These are phyloP conservation scores for Porcisia hertigi DNA, from an alignment of 208 protist species.

Conservation along the genomic window DNA sequence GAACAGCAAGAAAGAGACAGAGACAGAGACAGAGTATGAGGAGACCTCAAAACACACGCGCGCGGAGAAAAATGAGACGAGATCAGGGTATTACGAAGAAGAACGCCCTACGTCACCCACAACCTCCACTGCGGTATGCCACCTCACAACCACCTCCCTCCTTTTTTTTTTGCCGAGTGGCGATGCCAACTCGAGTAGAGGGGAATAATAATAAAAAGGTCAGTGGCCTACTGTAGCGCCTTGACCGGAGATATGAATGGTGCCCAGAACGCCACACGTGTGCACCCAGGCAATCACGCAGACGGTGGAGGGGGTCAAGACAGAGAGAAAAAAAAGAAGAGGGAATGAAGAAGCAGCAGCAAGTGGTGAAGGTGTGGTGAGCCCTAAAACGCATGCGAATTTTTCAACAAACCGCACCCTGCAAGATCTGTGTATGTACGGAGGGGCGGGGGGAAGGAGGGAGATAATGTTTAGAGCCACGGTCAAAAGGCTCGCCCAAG, in stretches of 20 bases:
- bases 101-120: too few relatives aligned
- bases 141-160: neutral
- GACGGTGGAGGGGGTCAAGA: neutral
- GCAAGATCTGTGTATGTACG: neutral
- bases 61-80: neutral
- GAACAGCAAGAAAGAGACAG: neutral
- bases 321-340: neutral
- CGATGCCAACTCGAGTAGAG: conserved; percentile 3
- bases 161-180: neutral
- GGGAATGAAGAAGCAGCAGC: neutral
- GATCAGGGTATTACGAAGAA: too few relatives aligned
- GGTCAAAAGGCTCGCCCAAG: neutral
- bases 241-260: neutral
- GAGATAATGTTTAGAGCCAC: neutral
- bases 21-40: neutral
- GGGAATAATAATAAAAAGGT: neutral
- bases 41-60: neutral
- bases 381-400: neutral
- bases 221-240: neutral
- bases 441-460: neutral
- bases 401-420: too few relatives aligned
- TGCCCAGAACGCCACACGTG: neutral
- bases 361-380: neutral
- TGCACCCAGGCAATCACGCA: neutral
- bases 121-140: too few relatives aligned